Conservation (phyloP, 2,329 filamentous ascomycete species). For the Myriosclerotinia duriaeana region DNA sequence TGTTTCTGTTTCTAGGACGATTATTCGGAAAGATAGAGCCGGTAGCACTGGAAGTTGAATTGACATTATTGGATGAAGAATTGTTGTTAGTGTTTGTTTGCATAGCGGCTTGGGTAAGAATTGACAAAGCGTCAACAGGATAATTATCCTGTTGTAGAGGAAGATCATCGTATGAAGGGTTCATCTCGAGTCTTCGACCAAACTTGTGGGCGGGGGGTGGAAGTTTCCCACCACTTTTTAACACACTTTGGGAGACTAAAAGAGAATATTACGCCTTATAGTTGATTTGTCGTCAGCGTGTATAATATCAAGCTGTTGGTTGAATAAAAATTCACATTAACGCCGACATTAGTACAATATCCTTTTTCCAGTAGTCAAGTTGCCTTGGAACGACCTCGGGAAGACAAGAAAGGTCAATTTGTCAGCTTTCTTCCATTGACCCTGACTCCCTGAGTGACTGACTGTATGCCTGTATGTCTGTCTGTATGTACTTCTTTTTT, state of each 20-base stretch:
- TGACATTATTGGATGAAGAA: background rate
- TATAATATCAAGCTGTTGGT: background rate
- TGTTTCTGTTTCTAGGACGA: constrained; percentile 11
- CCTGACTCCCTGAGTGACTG: background rate
- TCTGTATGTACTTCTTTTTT: background rate
- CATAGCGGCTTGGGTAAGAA: constrained; percentile 37
- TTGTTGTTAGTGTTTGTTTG: constrained; percentile 23
- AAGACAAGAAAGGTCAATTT: background rate
- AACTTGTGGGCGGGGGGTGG: background rate
- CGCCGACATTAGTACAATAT: constrained; percentile 8
- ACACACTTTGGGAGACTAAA: background rate
- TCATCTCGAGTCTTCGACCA: constrained; percentile 27
- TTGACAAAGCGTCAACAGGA: constrained; percentile 28
- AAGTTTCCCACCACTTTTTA: background rate
- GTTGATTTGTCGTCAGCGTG: background rate
- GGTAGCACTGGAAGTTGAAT: constrained; percentile 14
- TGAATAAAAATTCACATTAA: constrained; percentile 12
- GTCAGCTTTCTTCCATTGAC: background rate
- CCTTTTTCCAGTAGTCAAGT: constrained; percentile 7
- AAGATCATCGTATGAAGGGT: constrained; percentile 24
- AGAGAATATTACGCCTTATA: background rate
- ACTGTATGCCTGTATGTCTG: background rate
- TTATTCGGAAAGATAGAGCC: constrained; percentile 10
- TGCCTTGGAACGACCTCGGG: background rate
- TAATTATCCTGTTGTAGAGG: constrained; percentile 32